Conservation (phyloP, 148 eudicot species). For the Nepenthes mirabilis region DNA sequence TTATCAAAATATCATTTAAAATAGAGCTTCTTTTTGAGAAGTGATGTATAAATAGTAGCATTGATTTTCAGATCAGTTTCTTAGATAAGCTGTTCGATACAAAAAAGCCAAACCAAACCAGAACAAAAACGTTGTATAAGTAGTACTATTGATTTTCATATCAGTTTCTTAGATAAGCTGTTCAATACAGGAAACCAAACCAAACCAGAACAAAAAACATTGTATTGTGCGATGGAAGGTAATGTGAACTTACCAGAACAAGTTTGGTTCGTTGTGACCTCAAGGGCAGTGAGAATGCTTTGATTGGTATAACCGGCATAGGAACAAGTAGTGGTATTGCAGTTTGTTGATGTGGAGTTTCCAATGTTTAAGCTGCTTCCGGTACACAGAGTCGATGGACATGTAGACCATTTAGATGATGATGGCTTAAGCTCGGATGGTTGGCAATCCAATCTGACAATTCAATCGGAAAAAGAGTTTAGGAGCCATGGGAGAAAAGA, state of each 20-base stretch:
- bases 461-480: background rate
- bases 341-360: slow-evolving; percentile 29
- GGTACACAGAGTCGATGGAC: slow-evolving; percentile 35
- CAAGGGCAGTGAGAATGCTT: slow-evolving; percentile 27
- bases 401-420: slow-evolving; percentile 31
- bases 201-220: too few relatives aligned
- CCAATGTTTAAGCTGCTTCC: slow-evolving; percentile 23
- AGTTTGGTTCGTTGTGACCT: slow-evolving; percentile 23
- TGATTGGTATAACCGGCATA: slow-evolving; percentile 50
- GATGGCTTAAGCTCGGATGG: slow-evolving; percentile 26
- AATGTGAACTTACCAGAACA: slow-evolving; percentile 40
- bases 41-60: too few relatives aligned
- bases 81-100: too few relatives aligned
- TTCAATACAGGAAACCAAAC: too few relatives aligned
- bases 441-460: slow-evolving; percentile 48
- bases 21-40: too few relatives aligned
- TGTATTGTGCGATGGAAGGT: background rate
- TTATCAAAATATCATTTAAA: too few relatives aligned
- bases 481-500: background rate
- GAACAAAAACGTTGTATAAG: too few relatives aligned
- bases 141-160: too few relatives aligned
- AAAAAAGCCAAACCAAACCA: too few relatives aligned
- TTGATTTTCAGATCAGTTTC: too few relatives aligned
- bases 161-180: too few relatives aligned
- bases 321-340: slow-evolving; percentile 42